A percentile compares a stretch with the other conserved stretches of the same genome.
Evolutionary conservation across 2,329 filamentous ascomycete genomes (phyloP).

Genomic region (Zelopaecilomyces penicillatus): DNA sequence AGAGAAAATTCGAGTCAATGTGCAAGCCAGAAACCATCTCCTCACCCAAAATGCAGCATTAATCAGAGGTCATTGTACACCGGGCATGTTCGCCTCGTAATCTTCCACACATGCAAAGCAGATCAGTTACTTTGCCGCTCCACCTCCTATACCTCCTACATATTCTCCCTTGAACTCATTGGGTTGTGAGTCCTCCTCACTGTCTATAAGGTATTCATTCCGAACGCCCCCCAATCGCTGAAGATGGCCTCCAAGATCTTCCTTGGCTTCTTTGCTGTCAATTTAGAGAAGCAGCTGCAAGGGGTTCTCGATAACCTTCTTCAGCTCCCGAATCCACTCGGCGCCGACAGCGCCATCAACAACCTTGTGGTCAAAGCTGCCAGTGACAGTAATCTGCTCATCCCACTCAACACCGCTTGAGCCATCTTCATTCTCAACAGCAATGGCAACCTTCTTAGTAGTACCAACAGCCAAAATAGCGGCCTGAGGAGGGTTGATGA

Average conservation of each 20-base stretch:
- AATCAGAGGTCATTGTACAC: constrained; percentile 36
- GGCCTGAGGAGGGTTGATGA: constrained; percentile 98
- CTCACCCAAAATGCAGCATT: constrained; percentile 27
- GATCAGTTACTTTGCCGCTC: constrained; percentile 1
- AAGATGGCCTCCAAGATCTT: neutral
- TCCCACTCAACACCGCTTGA: constrained; percentile 74
- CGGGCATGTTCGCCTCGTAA: constrained; percentile 23
- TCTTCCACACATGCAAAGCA: constrained; percentile 10
- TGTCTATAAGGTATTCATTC: constrained; percentile 13
- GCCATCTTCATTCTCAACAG: constrained; percentile 76
- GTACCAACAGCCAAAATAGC: constrained; percentile 92
- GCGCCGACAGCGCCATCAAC: constrained; percentile 93
- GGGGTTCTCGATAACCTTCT: constrained; percentile 97
- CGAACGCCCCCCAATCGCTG: constrained; percentile 3
- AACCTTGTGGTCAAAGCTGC: constrained; percentile 98
- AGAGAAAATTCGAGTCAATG: constrained; percentile 17
- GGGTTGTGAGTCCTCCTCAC: constrained; percentile 5
- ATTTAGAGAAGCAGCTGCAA: constrained; percentile 81
- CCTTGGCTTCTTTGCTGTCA: neutral
- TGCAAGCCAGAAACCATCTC: constrained; percentile 20
- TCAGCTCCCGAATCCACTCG: constrained; percentile 94
- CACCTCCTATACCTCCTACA: neutral
- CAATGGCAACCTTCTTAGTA: constrained; percentile 89
- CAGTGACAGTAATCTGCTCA: constrained; percentile 92
- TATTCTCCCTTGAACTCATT: constrained; percentile 3